Evolutionary conservation across 345 rosid genomes (phyloP).

Genomic region (Corymbia maculata): DNA sequence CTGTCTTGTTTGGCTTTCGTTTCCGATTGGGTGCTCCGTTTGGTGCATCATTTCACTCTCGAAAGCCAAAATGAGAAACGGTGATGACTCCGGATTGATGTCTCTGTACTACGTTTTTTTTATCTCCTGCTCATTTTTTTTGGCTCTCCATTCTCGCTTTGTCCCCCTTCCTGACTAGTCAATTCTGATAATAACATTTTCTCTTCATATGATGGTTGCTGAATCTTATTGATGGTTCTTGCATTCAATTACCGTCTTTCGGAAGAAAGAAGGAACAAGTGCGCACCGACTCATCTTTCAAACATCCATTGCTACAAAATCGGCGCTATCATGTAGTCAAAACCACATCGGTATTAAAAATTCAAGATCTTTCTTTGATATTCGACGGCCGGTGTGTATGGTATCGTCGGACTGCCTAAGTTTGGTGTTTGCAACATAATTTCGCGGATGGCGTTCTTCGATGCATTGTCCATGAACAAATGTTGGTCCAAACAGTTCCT

Average conservation of each 20-base stretch:
- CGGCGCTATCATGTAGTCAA: accelerated
- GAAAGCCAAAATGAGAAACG: not conserved
- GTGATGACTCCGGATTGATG: not conserved
- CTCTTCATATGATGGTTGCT: not conserved
- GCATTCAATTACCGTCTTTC: not conserved
- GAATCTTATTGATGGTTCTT: not conserved
- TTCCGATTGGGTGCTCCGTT: not conserved
- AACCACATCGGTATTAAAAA: not conserved
- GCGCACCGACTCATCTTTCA: not conserved
- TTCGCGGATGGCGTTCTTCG: not conserved
- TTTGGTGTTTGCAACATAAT: not conserved
- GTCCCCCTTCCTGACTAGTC: not conserved
- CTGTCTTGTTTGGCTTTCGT: not conserved
- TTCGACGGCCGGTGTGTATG: not conserved
- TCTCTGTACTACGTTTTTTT: not conserved
- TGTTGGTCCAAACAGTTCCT: not conserved
- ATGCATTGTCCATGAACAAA: not conserved
- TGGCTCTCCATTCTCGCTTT: not conserved
- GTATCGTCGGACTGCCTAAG: not conserved
- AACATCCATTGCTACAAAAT: not conserved
- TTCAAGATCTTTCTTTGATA: not conserved
- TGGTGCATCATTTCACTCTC: not conserved
- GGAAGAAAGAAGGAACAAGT: not conserved
- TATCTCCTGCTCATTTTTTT: not conserved
- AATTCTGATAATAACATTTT: not conserved